Evolutionary conservation across 2,329 filamentous ascomycete genomes (phyloP).

Genomic region (Exophiala sp.): DNA sequence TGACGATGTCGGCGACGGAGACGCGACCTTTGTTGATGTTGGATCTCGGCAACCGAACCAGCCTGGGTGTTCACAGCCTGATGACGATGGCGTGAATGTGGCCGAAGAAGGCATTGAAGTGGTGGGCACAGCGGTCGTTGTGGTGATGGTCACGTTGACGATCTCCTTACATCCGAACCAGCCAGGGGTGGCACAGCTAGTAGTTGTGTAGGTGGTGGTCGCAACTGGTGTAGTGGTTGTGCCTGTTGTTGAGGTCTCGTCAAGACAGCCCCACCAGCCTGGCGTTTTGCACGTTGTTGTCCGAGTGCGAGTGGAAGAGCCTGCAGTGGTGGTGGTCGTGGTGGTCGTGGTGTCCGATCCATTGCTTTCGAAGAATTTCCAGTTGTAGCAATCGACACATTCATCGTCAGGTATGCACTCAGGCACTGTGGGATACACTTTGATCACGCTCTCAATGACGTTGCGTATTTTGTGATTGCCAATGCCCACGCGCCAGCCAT

Average conservation of each 20-base stretch:
- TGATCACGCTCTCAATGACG: slow-evolving; percentile 81
- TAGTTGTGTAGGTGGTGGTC: slow-evolving; percentile 34
- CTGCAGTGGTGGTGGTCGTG: slow-evolving; percentile 49
- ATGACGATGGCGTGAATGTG: slow-evolving; percentile 30
- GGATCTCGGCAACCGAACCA: slow-evolving; percentile 39
- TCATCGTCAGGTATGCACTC: slow-evolving; percentile 68
- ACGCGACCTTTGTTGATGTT: slow-evolving; percentile 28
- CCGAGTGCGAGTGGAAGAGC: slow-evolving; percentile 60
- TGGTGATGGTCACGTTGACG: slow-evolving; percentile 32
- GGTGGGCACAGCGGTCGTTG: slow-evolving; percentile 27
- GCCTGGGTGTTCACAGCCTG: slow-evolving; percentile 35
- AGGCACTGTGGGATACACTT: slow-evolving; percentile 74
- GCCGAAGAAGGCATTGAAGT: slow-evolving; percentile 29
- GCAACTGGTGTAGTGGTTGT: slow-evolving; percentile 33
- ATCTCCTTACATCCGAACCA: slow-evolving; percentile 41
- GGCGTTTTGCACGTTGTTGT: slow-evolving; percentile 87
- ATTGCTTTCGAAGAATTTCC: slow-evolving; percentile 95
- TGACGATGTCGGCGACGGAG: slow-evolving; percentile 18
- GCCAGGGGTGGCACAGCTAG: slow-evolving; percentile 39
- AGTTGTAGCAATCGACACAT: slow-evolving; percentile 83
- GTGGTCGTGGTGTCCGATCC: slow-evolving; percentile 70
- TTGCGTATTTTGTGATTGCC: slow-evolving; percentile 84
- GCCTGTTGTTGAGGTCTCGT: slow-evolving; percentile 43
- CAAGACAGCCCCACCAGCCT: slow-evolving; percentile 73
- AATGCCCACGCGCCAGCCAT: slow-evolving; percentile 86